Conservation (phyloP, 805 yeast species). For the Metschnikowia borealis region DNA sequence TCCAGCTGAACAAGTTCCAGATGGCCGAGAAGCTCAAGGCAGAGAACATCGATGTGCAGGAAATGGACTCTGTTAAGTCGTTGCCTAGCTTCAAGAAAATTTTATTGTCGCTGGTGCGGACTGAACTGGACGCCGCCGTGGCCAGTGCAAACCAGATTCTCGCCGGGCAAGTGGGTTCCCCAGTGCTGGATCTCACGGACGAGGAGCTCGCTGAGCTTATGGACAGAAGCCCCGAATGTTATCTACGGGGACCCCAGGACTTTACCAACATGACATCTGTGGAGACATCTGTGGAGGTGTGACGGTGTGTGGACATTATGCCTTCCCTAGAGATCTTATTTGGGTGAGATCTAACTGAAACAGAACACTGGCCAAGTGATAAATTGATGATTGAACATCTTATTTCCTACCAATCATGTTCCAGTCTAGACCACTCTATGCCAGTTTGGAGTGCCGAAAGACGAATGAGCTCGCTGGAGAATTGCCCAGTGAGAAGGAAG, state of each 20-base stretch:
- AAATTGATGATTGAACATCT: too few relatives aligned
- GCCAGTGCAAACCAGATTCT: constrained; percentile 7
- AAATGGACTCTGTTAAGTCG: constrained; percentile 14
- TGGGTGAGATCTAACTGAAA: too few relatives aligned
- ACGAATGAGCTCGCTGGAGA: too few relatives aligned
- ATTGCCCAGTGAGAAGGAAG: too few relatives aligned
- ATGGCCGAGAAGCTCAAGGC: constrained; percentile 27
- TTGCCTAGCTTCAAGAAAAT: constrained; percentile 3
- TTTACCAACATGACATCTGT: constrained; percentile 32
- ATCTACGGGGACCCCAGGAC: constrained; percentile 23
- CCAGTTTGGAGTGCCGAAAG: too few relatives aligned
- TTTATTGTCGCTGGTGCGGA: neutral
- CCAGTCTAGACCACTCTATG: too few relatives aligned
- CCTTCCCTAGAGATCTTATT: too few relatives aligned
- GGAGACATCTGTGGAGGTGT: constrained; percentile 23
- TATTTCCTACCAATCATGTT: too few relatives aligned
- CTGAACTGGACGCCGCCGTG: neutral
- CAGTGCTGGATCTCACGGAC: constrained; percentile 20
- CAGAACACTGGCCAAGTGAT: too few relatives aligned
- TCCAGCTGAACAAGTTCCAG: constrained; percentile 36
- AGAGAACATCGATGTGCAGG: constrained; percentile 12
- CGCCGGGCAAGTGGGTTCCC: constrained; percentile 1
- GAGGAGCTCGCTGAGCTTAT: constrained; percentile 48
- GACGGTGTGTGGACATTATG: too few relatives aligned
- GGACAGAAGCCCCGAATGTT: constrained; percentile 46